Evolutionary conservation across 176 grass and related monocot genomes (phyloP).

Genomic region (Bolboschoenus planiculmis): DNA sequence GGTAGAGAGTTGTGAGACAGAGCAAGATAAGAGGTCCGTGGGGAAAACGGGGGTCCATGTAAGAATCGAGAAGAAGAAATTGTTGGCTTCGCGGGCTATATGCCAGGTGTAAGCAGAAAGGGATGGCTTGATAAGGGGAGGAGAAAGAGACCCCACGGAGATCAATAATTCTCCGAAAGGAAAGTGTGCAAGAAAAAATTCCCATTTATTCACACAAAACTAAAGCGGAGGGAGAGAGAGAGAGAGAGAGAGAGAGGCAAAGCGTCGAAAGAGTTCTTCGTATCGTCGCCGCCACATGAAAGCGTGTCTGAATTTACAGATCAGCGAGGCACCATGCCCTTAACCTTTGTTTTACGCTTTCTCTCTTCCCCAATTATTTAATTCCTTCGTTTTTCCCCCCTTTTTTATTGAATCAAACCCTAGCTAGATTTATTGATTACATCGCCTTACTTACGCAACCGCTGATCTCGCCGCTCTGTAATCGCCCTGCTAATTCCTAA

Average conservation of each 20-base stretch:
- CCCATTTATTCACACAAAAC: background rate
- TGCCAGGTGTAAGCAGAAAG: background rate
- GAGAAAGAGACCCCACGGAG: background rate
- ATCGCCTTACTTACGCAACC: background rate
- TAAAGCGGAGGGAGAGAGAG: background rate
- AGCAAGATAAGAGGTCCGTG: background rate
- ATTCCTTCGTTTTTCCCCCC: background rate
- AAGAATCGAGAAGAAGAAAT: background rate
- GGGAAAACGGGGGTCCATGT: background rate
- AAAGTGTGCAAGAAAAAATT: slow-evolving; percentile 19
- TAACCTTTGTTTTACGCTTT: slow-evolving; percentile 8
- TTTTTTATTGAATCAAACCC: background rate
- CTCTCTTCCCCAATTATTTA: slow-evolving; percentile 3
- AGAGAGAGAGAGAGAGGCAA: slow-evolving; percentile 6
- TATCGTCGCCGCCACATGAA: background rate
- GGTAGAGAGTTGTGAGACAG: background rate
- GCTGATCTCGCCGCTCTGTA: background rate
- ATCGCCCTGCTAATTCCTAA: background rate
- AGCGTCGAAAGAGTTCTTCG: slow-evolving; percentile 9
- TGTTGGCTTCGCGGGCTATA: background rate
- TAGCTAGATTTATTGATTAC: slow-evolving; percentile 5
- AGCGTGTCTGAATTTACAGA: slow-evolving; percentile 7
- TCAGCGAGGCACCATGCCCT: background rate
- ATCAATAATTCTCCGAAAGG: slow-evolving; percentile 18
- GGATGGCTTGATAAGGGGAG: background rate